Evolutionary conservation across 1,284 basidiomycete species (phyloP), one percentile per base, ranked within the genome.

Genomic region (Cryptococcus sp.): DNA sequence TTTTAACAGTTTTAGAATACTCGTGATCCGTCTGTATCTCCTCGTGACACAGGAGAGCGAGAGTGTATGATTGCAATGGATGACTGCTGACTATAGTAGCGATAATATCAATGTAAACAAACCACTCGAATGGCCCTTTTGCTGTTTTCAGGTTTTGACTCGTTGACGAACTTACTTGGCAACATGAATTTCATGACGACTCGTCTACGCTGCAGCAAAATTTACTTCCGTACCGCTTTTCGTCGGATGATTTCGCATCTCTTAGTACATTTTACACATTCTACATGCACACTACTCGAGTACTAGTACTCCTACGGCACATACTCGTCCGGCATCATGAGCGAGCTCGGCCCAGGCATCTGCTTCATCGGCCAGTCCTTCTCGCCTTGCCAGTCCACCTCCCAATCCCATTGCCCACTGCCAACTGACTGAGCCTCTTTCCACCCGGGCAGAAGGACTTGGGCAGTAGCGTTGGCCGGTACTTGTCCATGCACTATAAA

Each of bases 381-480:
- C 46, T 70, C 68, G 0, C 27, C 39, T 44, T 64, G 44, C 55
- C 58, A 70, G 3, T 51, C 41, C 0, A 68, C 65, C n/a, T 47
- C 54, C 47, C 56, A 68, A n/a, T 35, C 35, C 49, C 57, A 56
- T 51, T 62, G 48, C 2, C 70, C 67, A 45, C 66, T 64, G 3
- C 68, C 67, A 17, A 73, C 55, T 22, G 49, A 58, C 50, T 61
- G 58, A 19, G 62, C 53, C 19, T 66, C 48, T 3, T 47, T 41
- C 27, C 38, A 45, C 4, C 67, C 69, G 13, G 58, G 63, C 49
- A 72, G 19, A 4, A 49, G 50, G 3, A 75, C 61, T 22, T 50
- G 40, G 0, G 71, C 73, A 1, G 54, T 64, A 2, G 57, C 59
- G 41, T 72, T 74, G 1, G 72, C 67, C 13, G 73, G 73, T 3